Evolutionary conservation across 257 asterid species (phyloP).

Genomic region (Echites panduratus): DNA sequence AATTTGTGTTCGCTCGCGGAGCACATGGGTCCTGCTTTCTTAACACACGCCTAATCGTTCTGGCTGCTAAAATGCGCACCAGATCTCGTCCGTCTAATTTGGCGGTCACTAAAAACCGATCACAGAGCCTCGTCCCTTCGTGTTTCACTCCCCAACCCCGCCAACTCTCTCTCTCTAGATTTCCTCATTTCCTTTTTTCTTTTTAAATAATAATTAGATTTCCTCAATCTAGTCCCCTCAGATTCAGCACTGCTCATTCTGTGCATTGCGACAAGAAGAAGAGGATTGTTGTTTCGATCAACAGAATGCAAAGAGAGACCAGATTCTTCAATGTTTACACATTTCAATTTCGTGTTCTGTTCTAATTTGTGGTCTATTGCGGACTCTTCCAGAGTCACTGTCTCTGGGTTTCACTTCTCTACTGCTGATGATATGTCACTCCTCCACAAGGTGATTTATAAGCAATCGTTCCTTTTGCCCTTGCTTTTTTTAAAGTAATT

Average conservation of each 20-base stretch:
- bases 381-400: constrained; percentile 16
- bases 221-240: too few relatives aligned
- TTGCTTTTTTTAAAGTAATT: background rate
- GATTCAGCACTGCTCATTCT: too few relatives aligned
- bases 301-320: constrained; percentile 14
- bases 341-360: background rate
- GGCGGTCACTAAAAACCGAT: constrained; percentile 35
- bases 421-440: constrained; percentile 48
- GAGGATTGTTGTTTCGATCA: constrained; percentile 12
- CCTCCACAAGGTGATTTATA: constrained; percentile 32
- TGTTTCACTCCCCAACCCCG: background rate
- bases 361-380: background rate
- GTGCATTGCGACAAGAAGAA: constrained; percentile 4
- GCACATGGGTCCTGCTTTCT: too few relatives aligned
- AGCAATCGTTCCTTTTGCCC: constrained; percentile 11
- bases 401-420: constrained; percentile 39
- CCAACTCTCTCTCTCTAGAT: constrained; percentile 18
- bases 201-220: too few relatives aligned
- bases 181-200: background rate
- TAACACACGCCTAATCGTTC: too few relatives aligned
- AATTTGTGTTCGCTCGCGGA: too few relatives aligned
- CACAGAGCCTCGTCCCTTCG: background rate
- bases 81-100: constrained; percentile 26
- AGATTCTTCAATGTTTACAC: constrained; percentile 16
- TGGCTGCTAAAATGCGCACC: background rate